Percentiles rank a stretch among this genome's conserved stretches.
phyloP scores from a whole-genome alignment of 176 grass and related monocot species.

The Musa schizocarpa region DNA sequence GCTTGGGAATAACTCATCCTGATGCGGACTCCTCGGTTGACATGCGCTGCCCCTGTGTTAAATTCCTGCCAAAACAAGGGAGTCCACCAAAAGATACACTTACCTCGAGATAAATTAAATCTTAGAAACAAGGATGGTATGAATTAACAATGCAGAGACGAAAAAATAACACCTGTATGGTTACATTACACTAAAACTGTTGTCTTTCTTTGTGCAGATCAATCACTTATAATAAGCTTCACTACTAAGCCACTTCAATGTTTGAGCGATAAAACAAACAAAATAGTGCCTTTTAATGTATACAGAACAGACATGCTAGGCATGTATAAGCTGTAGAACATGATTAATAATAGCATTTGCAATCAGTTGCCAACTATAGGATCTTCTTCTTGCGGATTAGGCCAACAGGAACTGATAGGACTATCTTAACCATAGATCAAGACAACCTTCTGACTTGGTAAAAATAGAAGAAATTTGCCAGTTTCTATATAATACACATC shows the following conservation, averaged over 20 bases:
- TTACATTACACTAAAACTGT: slow-evolving; percentile 74
- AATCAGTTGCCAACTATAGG: not conserved
- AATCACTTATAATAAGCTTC: not conserved
- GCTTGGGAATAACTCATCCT: slow-evolving; percentile 22
- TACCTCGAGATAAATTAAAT: not conserved
- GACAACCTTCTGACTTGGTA: slow-evolving; percentile 88
- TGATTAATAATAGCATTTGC: not conserved
- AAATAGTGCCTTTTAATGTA: no score
- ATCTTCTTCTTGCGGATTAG: not conserved
- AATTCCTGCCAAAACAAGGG: slow-evolving; percentile 42
- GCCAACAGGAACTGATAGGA: no score
- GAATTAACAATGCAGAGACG: not conserved
- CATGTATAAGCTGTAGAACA: not conserved
- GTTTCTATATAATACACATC: not conserved
- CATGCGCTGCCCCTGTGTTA: slow-evolving; percentile 51
- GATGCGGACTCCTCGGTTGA: slow-evolving; percentile 74
- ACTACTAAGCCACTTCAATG: not conserved
- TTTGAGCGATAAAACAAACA: no score
- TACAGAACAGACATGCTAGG: no score
- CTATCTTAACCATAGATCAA: slow-evolving; percentile 21
- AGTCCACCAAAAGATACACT: not conserved
- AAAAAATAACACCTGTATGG: slow-evolving; percentile 60
- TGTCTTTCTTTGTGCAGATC: slow-evolving; percentile 65
- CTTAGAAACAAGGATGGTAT: not conserved
- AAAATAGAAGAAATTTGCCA: no score